Evolutionary conservation across 768 basidiomycete genomes (phyloP), one percentile per base, ranked within the genome.

Genomic region (Mycena indigotica): DNA sequence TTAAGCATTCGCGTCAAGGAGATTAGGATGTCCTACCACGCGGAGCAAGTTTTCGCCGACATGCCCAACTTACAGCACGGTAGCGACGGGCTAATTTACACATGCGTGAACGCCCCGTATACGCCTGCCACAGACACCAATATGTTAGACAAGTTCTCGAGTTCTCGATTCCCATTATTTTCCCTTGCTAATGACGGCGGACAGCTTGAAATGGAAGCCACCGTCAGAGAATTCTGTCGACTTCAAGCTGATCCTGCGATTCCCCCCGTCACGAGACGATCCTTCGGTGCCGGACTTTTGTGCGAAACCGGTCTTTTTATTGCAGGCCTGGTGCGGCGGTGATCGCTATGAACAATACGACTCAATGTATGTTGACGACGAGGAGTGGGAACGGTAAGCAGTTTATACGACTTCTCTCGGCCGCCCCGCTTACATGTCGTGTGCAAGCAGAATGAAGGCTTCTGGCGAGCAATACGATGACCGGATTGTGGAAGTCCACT

Each of bases 181-280:
- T 17, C 28, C 35, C 64, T 51, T 54, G 29, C 58, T 60, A 48
- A 46, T 12, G 23, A 21, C 46, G 62, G 46, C 17, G 29, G 52
- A 25, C 63, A 98, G 96, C 61, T 72, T 99, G 67, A 99, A 99
- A 73, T 99, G 97, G 97, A 99, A 99, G 72, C 95, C 95, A 1
- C 95, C 97, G 0, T 91, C 89, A 2, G 96, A 98, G 69, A 99
- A 99, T 70, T 95, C 95, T 1, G 89, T 98, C 66, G 97, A 99
- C 72, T 98, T 99, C 79, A 93, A 94, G 71, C 87, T 98, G 26
- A 83, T 95, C 49, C 77, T 99, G n/a, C 88, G 93, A 28, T 99
- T 98, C 70, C 95, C 96, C 1, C 84, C 93, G 1, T 71, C 74
- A 3, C 68, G 70, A 16, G 73, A 74, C 23, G 72, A 86, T 51